Evolutionary conservation across 495 filamentous ascomycete species (phyloP).

Genomic region (Friedmanniomyces simplex): DNA sequence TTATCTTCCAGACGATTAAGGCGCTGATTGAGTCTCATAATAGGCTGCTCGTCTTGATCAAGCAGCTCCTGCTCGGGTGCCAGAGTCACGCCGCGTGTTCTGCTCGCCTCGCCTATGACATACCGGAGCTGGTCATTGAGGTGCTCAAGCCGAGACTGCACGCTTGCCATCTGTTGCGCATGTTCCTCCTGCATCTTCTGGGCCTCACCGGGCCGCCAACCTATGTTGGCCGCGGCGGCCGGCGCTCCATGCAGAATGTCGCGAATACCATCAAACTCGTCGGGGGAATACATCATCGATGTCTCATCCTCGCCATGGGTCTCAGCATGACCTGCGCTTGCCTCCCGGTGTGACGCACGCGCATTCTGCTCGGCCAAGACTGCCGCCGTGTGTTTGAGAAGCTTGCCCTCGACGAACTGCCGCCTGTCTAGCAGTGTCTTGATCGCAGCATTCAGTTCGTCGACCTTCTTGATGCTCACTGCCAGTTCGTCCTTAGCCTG

Average conservation of each 20-base stretch:
- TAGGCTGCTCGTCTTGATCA: conserved; percentile 32
- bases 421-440: conserved; percentile 63
- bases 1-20: conserved; percentile 11
- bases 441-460: conserved; percentile 71
- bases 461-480: conserved; percentile 67
- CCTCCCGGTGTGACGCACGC: neutral
- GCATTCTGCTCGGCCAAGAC: conserved; percentile 36
- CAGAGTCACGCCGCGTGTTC: neutral
- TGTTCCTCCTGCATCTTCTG: conserved; percentile 35
- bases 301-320: conserved; percentile 57
- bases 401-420: conserved; percentile 56
- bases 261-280: conserved; percentile 50
- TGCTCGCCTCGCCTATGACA: conserved; percentile 49
- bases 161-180: conserved; percentile 33
- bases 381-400: conserved; percentile 86
- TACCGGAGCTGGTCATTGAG: conserved; percentile 60
- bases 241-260: conserved; percentile 24
- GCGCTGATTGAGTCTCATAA: conserved; percentile 30
- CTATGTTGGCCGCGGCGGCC: conserved; percentile 13
- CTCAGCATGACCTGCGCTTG: conserved; percentile 1
- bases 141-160: conserved; percentile 59
- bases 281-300: conserved; percentile 64
- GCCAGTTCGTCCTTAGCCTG: conserved; percentile 66
- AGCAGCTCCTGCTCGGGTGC: conserved; percentile 37
- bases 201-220: conserved; percentile 3